phyloP scores from a whole-genome alignment of 176 grass and related monocot genomes.

The Luzula sylvatica region DNA sequence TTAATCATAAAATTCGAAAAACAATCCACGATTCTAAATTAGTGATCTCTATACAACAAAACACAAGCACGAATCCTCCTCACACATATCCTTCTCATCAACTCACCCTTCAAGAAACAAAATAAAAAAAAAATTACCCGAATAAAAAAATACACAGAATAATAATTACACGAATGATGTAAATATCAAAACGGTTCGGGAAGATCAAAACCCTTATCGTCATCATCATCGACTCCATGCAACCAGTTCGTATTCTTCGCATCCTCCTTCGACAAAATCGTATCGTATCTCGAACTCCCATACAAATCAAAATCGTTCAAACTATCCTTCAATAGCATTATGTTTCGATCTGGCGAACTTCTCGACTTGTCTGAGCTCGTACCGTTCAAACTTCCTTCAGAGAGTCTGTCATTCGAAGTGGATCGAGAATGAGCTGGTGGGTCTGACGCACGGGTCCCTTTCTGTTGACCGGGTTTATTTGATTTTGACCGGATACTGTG shows the following conservation, averaged over 20 bases:
- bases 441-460: constrained; percentile 40
- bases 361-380: constrained; percentile 30
- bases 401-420: constrained; percentile 27
- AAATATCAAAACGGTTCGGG: constrained; percentile 73
- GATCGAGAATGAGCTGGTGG: constrained; percentile 23
- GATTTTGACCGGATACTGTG: constrained; percentile 72
- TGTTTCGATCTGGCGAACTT: constrained; percentile 62
- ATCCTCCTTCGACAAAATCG: constrained; percentile 82
- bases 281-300: constrained; percentile 57
- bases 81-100: too few species aligned
- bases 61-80: too few species aligned
- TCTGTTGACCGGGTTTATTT: constrained; percentile 24
- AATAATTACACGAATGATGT: constrained; percentile 24
- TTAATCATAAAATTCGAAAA: too few species aligned
- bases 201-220: constrained; percentile 62
- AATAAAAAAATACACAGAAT: background rate
- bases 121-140: constrained; percentile 3
- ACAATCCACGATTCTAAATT: too few species aligned
- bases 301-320: constrained; percentile 66
- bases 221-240: constrained; percentile 66
- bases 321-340: constrained; percentile 40
- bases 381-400: constrained; percentile 39
- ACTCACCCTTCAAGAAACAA: constrained; percentile 1
- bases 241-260: constrained; percentile 65
- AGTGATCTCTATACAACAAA: too few species aligned